Percentiles rank a stretch among this genome's conserved stretches.
phyloP scores from a whole-genome alignment of 1,284 basidiomycete genomes.

The Megacollybia platyphylla region DNA sequence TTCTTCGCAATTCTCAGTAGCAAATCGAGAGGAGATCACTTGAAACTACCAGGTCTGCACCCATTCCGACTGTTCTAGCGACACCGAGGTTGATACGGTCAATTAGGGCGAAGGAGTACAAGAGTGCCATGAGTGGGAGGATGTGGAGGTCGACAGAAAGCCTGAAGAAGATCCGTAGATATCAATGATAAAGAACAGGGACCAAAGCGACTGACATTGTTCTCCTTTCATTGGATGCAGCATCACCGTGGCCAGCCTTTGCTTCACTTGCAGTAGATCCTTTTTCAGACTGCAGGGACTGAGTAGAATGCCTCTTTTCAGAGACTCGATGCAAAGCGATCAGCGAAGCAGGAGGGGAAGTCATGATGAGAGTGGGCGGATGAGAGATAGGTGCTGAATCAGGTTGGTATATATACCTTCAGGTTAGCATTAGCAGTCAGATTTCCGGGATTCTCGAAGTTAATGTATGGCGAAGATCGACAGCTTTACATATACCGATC shows the following conservation, averaged over 20 bases:
- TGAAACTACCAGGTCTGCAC: conserved; percentile 19
- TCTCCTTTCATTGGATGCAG: neutral
- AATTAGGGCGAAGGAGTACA: conserved; percentile 27
- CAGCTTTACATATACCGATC: no score
- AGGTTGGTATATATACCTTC: no score
- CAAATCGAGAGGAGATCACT: conserved; percentile 1
- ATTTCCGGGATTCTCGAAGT: no score
- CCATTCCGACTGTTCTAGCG: conserved; percentile 30
- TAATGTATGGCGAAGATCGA: no score
- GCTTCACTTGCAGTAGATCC: no score
- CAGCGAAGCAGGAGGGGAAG: no score
- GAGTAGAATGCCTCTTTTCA: no score
- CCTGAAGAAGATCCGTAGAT: conserved; percentile 11
- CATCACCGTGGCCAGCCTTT: neutral
- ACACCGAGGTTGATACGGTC: conserved; percentile 30
- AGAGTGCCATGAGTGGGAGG: conserved; percentile 23
- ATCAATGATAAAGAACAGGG: neutral
- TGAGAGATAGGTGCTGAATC: no score
- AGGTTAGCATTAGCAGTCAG: no score
- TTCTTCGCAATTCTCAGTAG: conserved; percentile 9
- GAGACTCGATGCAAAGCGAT: no score
- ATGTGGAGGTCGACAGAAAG: conserved; percentile 27
- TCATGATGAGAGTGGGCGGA: no score
- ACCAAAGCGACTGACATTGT: neutral
- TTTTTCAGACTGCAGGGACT: no score